These are phyloP conservation scores for Tricholoma bakamatsutake DNA, from an alignment of 768 basidiomycete species.

Conservation along the genomic window DNA sequence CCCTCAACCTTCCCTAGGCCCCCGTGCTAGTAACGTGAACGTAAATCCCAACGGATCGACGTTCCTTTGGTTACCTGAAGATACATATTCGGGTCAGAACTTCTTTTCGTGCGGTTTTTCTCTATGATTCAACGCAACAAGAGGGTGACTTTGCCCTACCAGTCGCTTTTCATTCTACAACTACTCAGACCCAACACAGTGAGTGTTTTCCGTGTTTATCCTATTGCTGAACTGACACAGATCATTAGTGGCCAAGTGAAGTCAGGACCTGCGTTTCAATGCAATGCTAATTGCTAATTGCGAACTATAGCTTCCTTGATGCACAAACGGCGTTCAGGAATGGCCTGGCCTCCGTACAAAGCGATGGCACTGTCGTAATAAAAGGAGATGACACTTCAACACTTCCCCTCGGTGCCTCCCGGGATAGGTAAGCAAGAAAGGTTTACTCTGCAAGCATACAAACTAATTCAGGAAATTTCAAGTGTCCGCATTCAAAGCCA, in stretches of 20 bases:
- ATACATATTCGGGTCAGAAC: slow-evolving; percentile 55
- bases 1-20: not conserved
- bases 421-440: slow-evolving; percentile 46
- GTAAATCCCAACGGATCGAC: slow-evolving; percentile 40
- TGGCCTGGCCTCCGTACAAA: slow-evolving; percentile 51
- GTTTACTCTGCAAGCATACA: not conserved
- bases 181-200: slow-evolving; percentile 65
- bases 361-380: slow-evolving; percentile 64
- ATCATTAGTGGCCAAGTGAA: slow-evolving; percentile 58
- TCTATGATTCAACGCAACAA: not conserved
- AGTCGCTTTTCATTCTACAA: slow-evolving; percentile 60
- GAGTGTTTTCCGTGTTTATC: slow-evolving; percentile 17
- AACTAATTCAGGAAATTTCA: not conserved
- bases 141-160: slow-evolving; percentile 9
- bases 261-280: slow-evolving; percentile 33
- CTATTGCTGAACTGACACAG: slow-evolving; percentile 10
- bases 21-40: slow-evolving; percentile 25
- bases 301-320: slow-evolving; percentile 43
- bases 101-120: slow-evolving; percentile 62
- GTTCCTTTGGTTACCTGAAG: slow-evolving; percentile 63
- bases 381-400: slow-evolving; percentile 64
- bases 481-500: slow-evolving; percentile 73
- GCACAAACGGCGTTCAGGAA: slow-evolving; percentile 43
- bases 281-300: not conserved
- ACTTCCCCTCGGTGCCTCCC: slow-evolving; percentile 45